These are phyloP conservation scores for Scedosporium dehoogii DNA, from an alignment of 2,329 filamentous ascomycete species.

Conservation along the genomic window DNA sequence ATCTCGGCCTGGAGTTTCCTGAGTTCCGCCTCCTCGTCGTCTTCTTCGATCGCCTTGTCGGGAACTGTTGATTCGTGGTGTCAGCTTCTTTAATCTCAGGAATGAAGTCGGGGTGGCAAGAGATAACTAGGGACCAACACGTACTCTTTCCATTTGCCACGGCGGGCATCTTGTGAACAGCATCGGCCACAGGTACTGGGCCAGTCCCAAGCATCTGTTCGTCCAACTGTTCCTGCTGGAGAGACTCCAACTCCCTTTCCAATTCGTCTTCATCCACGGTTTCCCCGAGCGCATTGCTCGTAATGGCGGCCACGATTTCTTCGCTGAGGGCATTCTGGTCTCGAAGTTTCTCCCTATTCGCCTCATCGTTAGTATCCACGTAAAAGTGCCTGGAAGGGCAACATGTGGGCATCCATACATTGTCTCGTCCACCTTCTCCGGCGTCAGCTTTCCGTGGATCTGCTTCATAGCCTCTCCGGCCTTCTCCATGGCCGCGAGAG, in stretches of 20 bases:
- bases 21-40: conserved; percentile 93
- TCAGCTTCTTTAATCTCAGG: background rate
- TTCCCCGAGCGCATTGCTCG: conserved; percentile 56
- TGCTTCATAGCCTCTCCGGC: conserved; percentile 84
- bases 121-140: conserved; percentile 23
- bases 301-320: conserved; percentile 83
- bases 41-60: conserved; percentile 56
- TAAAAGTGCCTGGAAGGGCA: conserved; percentile 1
- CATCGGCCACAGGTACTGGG: conserved; percentile 69
- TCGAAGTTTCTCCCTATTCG: conserved; percentile 68
- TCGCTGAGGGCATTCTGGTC: conserved; percentile 91
- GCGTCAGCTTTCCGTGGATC: conserved; percentile 83
- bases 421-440: conserved; percentile 88
- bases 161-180: conserved; percentile 65
- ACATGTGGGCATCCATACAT: conserved; percentile 56
- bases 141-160: conserved; percentile 67
- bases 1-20: conserved; percentile 92
- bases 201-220: conserved; percentile 89
- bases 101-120: background rate
- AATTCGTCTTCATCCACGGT: conserved; percentile 77
- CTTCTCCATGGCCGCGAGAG: conserved; percentile 85
- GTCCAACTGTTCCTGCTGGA: conserved; percentile 90
- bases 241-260: conserved; percentile 70
- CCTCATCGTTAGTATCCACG: conserved; percentile 1
- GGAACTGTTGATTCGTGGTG: conserved; percentile 29